Evolutionary conservation across 192 early-diverging fungal genomes (phyloP).

Genomic region (Entomortierella parvispora): DNA sequence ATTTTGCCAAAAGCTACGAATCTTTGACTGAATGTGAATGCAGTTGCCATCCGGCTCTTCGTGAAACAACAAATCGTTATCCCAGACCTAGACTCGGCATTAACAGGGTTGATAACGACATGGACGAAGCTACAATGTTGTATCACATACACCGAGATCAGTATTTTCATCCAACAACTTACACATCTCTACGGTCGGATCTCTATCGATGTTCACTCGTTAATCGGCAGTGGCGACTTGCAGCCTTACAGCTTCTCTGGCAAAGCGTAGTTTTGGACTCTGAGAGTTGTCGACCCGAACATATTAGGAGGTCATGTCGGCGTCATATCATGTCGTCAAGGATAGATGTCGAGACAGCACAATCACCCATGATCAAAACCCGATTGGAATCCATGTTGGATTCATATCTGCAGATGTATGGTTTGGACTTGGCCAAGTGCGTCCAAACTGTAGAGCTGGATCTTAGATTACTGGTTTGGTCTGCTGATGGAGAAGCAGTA

Average conservation of each 20-base stretch:
- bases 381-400: slow-evolving; percentile 31
- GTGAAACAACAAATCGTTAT: not conserved
- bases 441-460: slow-evolving; percentile 32
- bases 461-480: slow-evolving; percentile 4
- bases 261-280: slow-evolving; percentile 29
- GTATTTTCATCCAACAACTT: slow-evolving; percentile 35
- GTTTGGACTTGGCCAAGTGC: slow-evolving; percentile 26
- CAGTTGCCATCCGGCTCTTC: not conserved
- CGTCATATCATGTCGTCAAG: not conserved
- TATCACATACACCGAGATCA: slow-evolving; percentile 28
- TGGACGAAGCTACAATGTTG: slow-evolving; percentile 5
- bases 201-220: slow-evolving; percentile 34
- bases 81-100: slow-evolving; percentile 11
- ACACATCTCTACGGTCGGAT: slow-evolving; percentile 20
- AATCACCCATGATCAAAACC: not conserved
- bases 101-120: slow-evolving; percentile 23
- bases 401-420: slow-evolving; percentile 15
- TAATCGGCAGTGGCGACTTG: slow-evolving; percentile 31
- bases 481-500: slow-evolving; percentile 7
- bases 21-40: too few relatives aligned
- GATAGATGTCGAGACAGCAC: not conserved
- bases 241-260: slow-evolving; percentile 30
- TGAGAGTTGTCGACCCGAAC: slow-evolving; percentile 27
- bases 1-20: too few relatives aligned
- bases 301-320: slow-evolving; percentile 8